A percentile compares a stretch with the other conserved stretches of the same genome.
Evolutionary conservation across 768 basidiomycete genomes (phyloP).

Genomic region (Xerocomellus dryophilus): DNA sequence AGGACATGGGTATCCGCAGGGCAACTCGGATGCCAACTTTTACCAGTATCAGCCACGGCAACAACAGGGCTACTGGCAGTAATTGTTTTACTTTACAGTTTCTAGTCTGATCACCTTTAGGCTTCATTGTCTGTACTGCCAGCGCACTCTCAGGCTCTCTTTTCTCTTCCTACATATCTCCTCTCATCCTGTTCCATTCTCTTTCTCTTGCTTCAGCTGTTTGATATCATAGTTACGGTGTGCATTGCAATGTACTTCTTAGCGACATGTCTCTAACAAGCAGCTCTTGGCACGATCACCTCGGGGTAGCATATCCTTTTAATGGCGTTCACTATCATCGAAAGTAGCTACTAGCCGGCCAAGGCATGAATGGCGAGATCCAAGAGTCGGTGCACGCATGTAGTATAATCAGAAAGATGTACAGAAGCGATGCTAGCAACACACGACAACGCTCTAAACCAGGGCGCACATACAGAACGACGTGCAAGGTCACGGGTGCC

Average conservation of each 20-base stretch:
- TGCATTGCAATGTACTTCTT: constrained; percentile 30
- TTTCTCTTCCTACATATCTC: constrained; percentile 8
- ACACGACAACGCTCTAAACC: background rate
- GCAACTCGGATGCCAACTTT: constrained; percentile 61
- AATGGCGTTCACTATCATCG: background rate
- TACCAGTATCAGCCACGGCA: constrained; percentile 71
- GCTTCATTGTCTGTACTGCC: background rate
- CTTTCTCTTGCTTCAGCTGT: constrained; percentile 27
- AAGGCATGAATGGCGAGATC: background rate
- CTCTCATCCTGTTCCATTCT: constrained; percentile 1
- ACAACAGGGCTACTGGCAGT: constrained; percentile 59
- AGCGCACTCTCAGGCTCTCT: background rate
- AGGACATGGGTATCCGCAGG: constrained; percentile 50
- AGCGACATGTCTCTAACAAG: constrained; percentile 25
- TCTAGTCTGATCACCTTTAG: constrained; percentile 1
- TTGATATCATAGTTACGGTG: constrained; percentile 27
- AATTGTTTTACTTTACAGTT: constrained; percentile 12
- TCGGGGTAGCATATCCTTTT: background rate
- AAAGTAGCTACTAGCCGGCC: too few relatives aligned
- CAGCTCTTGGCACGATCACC: constrained; percentile 4
- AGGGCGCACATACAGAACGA: background rate
- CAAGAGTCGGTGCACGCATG: background rate
- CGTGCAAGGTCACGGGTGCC: background rate
- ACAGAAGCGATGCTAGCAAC: constrained; percentile 7
- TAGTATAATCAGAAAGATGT: background rate